Evolutionary conservation across 345 rosid species (phyloP).

Genomic region (Eucalyptus regnans): DNA sequence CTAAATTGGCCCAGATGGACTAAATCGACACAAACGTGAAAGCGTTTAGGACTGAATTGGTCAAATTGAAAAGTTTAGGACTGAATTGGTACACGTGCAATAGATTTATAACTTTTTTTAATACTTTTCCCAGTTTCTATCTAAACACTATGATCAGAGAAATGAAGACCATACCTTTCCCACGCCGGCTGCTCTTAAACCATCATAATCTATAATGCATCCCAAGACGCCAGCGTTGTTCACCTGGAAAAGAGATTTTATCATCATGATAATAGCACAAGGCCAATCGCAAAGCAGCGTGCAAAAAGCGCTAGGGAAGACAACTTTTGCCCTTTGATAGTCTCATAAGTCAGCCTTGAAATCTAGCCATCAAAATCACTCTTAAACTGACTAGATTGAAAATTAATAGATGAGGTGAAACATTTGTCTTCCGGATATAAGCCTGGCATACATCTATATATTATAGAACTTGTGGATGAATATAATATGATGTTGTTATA

Average conservation of each 20-base stretch:
- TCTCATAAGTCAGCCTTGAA: neutral
- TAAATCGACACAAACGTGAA: too few relatives aligned
- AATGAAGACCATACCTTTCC: neutral
- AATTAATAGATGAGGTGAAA: neutral
- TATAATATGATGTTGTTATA: neutral
- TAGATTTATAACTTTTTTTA: too few relatives aligned
- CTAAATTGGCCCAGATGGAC: too few relatives aligned
- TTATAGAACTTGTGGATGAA: neutral
- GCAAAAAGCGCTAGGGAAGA: neutral
- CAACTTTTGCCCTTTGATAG: neutral
- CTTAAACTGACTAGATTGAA: neutral
- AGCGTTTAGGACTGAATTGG: too few relatives aligned
- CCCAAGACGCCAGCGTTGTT: slow-evolving; percentile 10
- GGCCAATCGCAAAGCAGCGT: neutral
- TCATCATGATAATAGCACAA: neutral
- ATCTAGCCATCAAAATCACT: neutral
- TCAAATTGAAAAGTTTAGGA: too few relatives aligned
- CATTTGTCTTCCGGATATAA: neutral
- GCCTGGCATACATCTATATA: neutral
- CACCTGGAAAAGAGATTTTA: neutral
- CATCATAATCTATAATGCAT: neutral
- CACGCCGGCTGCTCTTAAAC: neutral
- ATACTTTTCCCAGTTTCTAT: neutral
- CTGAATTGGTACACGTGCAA: fast-evolving
- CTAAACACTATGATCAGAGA: neutral